Conservation (phyloP, 495 filamentous ascomycete species). For the Cladorrhinum samala region DNA sequence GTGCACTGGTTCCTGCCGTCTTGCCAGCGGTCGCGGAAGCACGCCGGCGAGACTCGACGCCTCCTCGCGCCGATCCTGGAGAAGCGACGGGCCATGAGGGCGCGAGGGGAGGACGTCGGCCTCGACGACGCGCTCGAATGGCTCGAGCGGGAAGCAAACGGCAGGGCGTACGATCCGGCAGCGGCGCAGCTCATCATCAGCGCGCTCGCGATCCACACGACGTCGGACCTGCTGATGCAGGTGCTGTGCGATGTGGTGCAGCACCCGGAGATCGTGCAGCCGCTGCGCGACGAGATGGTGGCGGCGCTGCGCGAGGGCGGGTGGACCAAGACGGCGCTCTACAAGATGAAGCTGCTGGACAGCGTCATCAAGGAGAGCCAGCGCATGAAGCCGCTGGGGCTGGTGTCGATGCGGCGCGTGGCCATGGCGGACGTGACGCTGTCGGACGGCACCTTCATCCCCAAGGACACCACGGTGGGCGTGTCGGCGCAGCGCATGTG, state of each 20-base stretch:
- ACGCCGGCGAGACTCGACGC: conserved; percentile 17
- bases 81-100: conserved; percentile 20
- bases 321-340: conserved; percentile 44
- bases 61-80: conserved; percentile 26
- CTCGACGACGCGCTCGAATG: conserved; percentile 34
- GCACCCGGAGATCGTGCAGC: conserved; percentile 31
- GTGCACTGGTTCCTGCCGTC: conserved; percentile 31
- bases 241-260: conserved; percentile 30
- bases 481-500: conserved; percentile 29
- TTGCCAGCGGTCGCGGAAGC: conserved; percentile 16
- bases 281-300: conserved; percentile 34
- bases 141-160: conserved; percentile 27
- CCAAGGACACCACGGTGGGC: conserved; percentile 39
- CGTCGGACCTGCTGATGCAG: conserved; percentile 32
- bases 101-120: conserved; percentile 1
- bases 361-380: conserved; percentile 44
- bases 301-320: conserved; percentile 26
- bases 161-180: conserved; percentile 22
- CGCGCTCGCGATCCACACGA: conserved; percentile 31
- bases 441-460: conserved; percentile 43
- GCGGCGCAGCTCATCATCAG: conserved; percentile 25
- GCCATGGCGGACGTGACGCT: conserved; percentile 33
- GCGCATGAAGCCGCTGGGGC: conserved; percentile 32
- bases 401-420: conserved; percentile 36
- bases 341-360: conserved; percentile 50